phyloP scores from a whole-genome alignment of 164 flowering plant species.

The grape (Vitis vinifera) region DNA sequence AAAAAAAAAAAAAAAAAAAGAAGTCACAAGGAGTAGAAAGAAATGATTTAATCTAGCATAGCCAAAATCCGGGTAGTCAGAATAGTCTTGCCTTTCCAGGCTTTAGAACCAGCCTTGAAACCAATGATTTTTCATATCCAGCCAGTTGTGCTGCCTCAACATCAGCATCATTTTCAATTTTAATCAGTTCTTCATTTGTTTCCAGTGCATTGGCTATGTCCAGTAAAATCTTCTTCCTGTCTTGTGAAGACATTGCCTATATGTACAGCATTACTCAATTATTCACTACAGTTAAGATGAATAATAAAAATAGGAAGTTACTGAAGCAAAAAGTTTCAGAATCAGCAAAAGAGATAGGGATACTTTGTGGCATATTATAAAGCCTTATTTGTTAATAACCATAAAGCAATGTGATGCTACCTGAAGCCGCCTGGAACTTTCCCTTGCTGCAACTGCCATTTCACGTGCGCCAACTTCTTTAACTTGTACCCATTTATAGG shows the following conservation, averaged over 20 bases:
- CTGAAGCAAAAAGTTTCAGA: not conserved
- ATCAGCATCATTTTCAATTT: conserved; percentile 84
- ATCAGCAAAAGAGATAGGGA: not conserved
- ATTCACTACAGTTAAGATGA: not conserved
- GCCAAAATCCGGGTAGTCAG: conserved; percentile 1
- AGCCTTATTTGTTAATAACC: not conserved
- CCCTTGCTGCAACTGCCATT: conserved; percentile 98
- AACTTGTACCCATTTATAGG: conserved; percentile 54
- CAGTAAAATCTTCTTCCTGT: conserved; percentile 68
- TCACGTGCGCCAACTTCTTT: conserved; percentile 64
- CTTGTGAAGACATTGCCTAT: conserved; percentile 72
- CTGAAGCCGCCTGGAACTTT: conserved; percentile 89
- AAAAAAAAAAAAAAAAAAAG: not conserved
- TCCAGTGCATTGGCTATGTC: conserved; percentile 87
- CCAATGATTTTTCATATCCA: conserved; percentile 84
- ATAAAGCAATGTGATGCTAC: conserved; percentile 29
- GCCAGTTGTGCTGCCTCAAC: conserved; percentile 68
- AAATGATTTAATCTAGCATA: not conserved
- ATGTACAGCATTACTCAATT: conserved; percentile 7
- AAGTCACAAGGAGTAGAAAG: not conserved
- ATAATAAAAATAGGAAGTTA: not conserved
- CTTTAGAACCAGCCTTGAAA: conserved; percentile 79
- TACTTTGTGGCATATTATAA: not conserved
- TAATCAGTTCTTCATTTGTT: conserved; percentile 67
- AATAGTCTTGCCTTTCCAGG: conserved; percentile 71